Percentiles rank a stretch among this genome's conserved stretches.
Conservation (phyloP, 1,284 basidiomycete genomes). For the Apiotrichum sp. region DNA sequence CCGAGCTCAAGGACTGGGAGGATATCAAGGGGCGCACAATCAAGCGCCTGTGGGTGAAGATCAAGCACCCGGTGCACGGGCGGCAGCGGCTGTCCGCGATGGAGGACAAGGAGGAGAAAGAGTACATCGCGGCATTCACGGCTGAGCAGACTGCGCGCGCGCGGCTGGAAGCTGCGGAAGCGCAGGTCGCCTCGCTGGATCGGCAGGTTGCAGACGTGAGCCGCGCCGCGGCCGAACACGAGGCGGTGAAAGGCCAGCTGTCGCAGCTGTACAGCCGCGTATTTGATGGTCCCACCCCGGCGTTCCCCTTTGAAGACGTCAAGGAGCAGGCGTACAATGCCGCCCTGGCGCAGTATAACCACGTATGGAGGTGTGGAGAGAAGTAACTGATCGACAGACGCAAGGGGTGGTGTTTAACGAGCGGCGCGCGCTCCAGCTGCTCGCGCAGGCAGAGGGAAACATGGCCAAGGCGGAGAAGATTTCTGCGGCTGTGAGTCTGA, state of each 20-base stretch:
- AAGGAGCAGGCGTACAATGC: slow-evolving; percentile 10
- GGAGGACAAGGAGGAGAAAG: slow-evolving; percentile 23
- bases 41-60: slow-evolving; percentile 21
- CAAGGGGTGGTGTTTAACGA: slow-evolving; percentile 19
- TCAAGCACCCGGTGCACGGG: slow-evolving; percentile 15
- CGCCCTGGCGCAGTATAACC: slow-evolving; percentile 6
- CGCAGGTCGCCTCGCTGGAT: slow-evolving; percentile 9
- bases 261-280: slow-evolving; percentile 15
- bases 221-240: slow-evolving; percentile 10
- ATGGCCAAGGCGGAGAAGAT: slow-evolving; percentile 5
- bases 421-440: slow-evolving; percentile 14
- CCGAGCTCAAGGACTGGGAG: slow-evolving; percentile 21
- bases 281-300: slow-evolving; percentile 19
- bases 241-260: slow-evolving; percentile 8
- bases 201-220: slow-evolving; percentile 9
- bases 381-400: slow-evolving; percentile 1
- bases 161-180: slow-evolving; percentile 17
- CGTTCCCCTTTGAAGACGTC: slow-evolving; percentile 21
- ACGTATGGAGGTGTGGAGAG: slow-evolving; percentile 1
- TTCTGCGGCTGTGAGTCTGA: background rate
- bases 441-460: slow-evolving; percentile 10
- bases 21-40: slow-evolving; percentile 19
- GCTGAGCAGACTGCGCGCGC: slow-evolving; percentile 16
- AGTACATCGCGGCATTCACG: slow-evolving; percentile 22
- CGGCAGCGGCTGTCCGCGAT: slow-evolving; percentile 9